These are phyloP conservation scores for Rosa chinensis DNA, from an alignment of 306 rosid species.

Conservation along the genomic window DNA sequence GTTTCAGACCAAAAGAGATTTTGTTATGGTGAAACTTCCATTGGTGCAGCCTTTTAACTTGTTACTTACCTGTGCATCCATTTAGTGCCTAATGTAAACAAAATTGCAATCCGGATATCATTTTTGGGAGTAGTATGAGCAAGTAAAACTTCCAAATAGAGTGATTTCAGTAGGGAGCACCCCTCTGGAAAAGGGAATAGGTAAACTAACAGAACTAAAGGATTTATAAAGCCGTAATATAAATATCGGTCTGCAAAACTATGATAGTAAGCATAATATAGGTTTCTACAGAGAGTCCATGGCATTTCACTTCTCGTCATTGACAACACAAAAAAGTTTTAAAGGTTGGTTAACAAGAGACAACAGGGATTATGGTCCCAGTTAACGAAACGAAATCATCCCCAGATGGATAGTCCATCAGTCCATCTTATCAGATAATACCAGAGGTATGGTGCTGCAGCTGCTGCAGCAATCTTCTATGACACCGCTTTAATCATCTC, in stretches of 20 bases:
- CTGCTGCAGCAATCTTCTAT: slow-evolving; percentile 11
- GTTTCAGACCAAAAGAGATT: neutral
- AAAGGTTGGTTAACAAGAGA: neutral
- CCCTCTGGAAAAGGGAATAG: neutral
- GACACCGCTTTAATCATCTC: slow-evolving; percentile 16
- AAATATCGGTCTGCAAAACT: neutral
- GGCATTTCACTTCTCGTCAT: neutral
- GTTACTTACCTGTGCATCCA: neutral
- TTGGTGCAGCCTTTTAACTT: neutral
- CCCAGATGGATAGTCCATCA: neutral
- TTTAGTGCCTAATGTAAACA: neutral
- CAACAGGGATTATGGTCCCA: slow-evolving; percentile 8
- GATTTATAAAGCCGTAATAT: neutral
- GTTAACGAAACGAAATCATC: slow-evolving; percentile 6
- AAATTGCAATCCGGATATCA: neutral
- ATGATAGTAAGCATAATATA: neutral
- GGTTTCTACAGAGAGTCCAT: neutral
- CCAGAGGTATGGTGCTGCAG: slow-evolving; percentile 7
- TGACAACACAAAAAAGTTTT: neutral
- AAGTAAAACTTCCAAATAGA: neutral
- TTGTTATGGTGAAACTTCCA: neutral
- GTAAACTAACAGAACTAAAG: neutral
- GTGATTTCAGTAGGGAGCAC: neutral
- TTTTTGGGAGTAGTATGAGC: neutral
- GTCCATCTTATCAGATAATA: slow-evolving; percentile 4